These are phyloP conservation scores for Medicago ruthenica DNA, from an alignment of 306 rosid species.

Conservation along the genomic window DNA sequence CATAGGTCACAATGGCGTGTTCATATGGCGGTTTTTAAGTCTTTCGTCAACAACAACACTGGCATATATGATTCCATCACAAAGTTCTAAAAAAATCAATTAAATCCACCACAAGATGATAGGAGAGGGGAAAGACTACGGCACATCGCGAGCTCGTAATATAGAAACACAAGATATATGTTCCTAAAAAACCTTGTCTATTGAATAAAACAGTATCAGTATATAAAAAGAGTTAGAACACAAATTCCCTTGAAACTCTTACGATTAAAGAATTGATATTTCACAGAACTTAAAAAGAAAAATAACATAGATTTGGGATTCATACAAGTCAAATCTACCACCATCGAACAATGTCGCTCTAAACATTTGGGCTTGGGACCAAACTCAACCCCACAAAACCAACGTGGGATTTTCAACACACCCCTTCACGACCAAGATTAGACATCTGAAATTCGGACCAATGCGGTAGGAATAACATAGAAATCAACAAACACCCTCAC, in stretches of 20 bases:
- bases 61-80: conserved; percentile 24
- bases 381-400: neutral
- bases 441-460: neutral
- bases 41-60: too few relatives aligned
- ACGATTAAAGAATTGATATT: neutral
- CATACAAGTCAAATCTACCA: conserved; percentile 13
- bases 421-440: neutral
- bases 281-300: neutral
- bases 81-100: neutral
- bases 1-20: too few relatives aligned
- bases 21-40: too few relatives aligned
- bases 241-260: neutral
- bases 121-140: neutral
- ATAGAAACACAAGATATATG: conserved; percentile 15
- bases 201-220: conserved; percentile 29
- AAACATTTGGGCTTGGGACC: neutral
- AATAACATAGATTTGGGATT: conserved; percentile 15
- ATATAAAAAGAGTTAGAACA: conserved; percentile 6
- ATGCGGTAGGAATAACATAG: neutral
- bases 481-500: neutral
- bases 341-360: neutral
- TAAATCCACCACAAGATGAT: conserved; percentile 12
- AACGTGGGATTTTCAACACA: neutral
- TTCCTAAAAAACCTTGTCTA: neutral
- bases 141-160: neutral